Conservation (phyloP, 2,329 filamentous ascomycete species). For the Grosmannia clavigera region DNA sequence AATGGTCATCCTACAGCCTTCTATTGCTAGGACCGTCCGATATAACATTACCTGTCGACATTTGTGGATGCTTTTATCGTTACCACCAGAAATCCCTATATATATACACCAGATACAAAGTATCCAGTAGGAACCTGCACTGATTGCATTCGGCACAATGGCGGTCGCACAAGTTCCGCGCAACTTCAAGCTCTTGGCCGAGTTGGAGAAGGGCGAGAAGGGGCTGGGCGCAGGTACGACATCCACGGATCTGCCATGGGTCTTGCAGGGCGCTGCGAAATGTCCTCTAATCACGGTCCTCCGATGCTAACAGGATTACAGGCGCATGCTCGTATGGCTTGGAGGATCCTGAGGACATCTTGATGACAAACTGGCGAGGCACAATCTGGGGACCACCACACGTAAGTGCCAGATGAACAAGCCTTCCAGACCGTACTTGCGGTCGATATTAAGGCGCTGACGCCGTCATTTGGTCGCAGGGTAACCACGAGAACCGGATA, state of each 20-base stretch:
- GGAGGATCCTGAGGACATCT: constrained; percentile 82
- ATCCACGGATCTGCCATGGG: neutral
- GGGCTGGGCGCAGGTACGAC: constrained; percentile 71
- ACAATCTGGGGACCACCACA: constrained; percentile 95
- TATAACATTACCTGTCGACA: neutral
- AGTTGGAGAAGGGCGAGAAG: constrained; percentile 98
- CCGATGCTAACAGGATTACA: constrained; percentile 22
- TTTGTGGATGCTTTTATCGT: neutral
- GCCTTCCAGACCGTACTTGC: neutral
- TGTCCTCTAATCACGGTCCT: too few species aligned
- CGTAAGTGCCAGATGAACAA: constrained; percentile 39
- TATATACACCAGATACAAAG: neutral
- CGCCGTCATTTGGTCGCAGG: constrained; percentile 30
- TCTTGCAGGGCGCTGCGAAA: neutral
- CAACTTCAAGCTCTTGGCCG: constrained; percentile 92
- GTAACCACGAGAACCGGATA: constrained; percentile 92
- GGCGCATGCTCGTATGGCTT: constrained; percentile 97
- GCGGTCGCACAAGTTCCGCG: constrained; percentile 56
- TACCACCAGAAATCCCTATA: neutral
- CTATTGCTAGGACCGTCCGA: neutral
- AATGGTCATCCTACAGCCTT: neutral
- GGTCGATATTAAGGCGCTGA: neutral
- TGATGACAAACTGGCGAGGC: constrained; percentile 98
- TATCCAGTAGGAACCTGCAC: neutral
- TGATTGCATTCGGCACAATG: constrained; percentile 14